A percentile compares a stretch with the other conserved stretches of the same genome.
These are phyloP conservation scores for Talaromyces sp. DNA, from an alignment of 2,329 filamentous ascomycete genomes.

Conservation along the genomic window DNA sequence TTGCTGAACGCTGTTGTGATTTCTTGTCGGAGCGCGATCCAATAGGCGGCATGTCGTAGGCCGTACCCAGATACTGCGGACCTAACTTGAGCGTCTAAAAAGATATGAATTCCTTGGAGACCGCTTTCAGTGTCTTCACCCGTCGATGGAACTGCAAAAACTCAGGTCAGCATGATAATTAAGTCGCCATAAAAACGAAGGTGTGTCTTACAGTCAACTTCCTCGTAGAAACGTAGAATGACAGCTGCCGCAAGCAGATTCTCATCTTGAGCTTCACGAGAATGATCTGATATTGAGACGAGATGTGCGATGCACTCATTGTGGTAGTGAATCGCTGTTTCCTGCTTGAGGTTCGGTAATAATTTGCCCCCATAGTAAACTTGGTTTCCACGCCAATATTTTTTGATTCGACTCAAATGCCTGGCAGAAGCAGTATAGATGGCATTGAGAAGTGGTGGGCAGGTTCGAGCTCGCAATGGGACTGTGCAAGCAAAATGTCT, in stretches of 20 bases:
- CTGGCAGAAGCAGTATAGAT: slow-evolving; percentile 44
- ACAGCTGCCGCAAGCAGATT: slow-evolving; percentile 47
- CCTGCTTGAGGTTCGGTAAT: slow-evolving; percentile 34
- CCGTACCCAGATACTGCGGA: slow-evolving; percentile 26
- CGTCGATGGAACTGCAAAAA: slow-evolving; percentile 18
- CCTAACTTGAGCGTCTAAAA: slow-evolving; percentile 36
- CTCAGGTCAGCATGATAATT: too few relatives aligned
- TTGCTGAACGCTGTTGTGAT: slow-evolving; percentile 51
- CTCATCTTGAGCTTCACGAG: slow-evolving; percentile 36
- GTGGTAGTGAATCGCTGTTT: slow-evolving; percentile 46
- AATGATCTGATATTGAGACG: slow-evolving; percentile 43
- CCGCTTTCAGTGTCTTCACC: slow-evolving; percentile 23
- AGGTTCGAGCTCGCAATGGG: slow-evolving; percentile 44
- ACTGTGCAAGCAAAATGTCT: slow-evolving; percentile 47
- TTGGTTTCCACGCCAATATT: slow-evolving; percentile 20
- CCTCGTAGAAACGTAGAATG: slow-evolving; percentile 48
- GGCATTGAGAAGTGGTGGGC: slow-evolving; percentile 44
- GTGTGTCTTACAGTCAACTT: slow-evolving; percentile 37
- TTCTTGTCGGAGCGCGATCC: slow-evolving; percentile 55
- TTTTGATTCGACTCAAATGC: slow-evolving; percentile 38
- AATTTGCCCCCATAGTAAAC: slow-evolving; percentile 27
- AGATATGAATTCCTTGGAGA: slow-evolving; percentile 29
- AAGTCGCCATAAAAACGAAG: background rate
- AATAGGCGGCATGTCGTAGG: slow-evolving; percentile 50
- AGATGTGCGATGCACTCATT: slow-evolving; percentile 46